A percentile compares a stretch with the other conserved stretches of the same genome.
These are phyloP conservation scores for Panicum hallii DNA, from an alignment of 202 grass and related monocot species.

Conservation along the genomic window DNA sequence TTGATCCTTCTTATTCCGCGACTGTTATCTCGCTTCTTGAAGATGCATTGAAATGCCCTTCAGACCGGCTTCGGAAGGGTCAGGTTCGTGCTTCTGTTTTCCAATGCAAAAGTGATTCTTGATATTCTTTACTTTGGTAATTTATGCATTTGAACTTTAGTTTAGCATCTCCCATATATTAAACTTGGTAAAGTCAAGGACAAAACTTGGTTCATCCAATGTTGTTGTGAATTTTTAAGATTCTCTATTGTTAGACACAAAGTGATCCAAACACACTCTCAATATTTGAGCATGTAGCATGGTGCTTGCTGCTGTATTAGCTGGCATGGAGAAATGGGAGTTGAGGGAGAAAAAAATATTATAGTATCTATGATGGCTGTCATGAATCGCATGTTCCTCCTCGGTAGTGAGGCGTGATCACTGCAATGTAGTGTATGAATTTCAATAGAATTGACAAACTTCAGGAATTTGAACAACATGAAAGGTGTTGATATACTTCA, in stretches of 20 bases:
- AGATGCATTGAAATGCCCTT: slow-evolving; percentile 95
- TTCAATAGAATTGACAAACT: slow-evolving; percentile 11
- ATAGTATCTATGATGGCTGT: background rate
- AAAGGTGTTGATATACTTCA: slow-evolving; percentile 20
- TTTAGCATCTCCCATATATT: slow-evolving; percentile 10
- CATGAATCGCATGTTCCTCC: slow-evolving; percentile 4
- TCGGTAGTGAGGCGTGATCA: slow-evolving; percentile 24
- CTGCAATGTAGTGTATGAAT: slow-evolving; percentile 18
- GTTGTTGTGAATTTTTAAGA: background rate
- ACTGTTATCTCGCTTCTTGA: slow-evolving; percentile 87
- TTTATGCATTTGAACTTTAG: background rate
- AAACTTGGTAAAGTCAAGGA: slow-evolving; percentile 22
- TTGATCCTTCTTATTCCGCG: slow-evolving; percentile 70
- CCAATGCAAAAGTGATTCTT: slow-evolving; percentile 12
- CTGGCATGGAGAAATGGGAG: slow-evolving; percentile 15
- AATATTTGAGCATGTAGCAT: background rate
- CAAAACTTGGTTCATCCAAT: background rate
- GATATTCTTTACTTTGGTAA: slow-evolving; percentile 14
- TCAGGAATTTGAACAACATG: slow-evolving; percentile 5
- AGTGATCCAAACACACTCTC: background rate
- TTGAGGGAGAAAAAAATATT: background rate
- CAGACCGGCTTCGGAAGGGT: slow-evolving; percentile 90
- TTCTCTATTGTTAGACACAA: background rate
- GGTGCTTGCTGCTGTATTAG: slow-evolving; percentile 12
- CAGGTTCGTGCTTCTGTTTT: slow-evolving; percentile 60